Evolutionary conservation across 768 basidiomycete genomes (phyloP).

Genomic region (Pleurotus salmoneostramineus): DNA sequence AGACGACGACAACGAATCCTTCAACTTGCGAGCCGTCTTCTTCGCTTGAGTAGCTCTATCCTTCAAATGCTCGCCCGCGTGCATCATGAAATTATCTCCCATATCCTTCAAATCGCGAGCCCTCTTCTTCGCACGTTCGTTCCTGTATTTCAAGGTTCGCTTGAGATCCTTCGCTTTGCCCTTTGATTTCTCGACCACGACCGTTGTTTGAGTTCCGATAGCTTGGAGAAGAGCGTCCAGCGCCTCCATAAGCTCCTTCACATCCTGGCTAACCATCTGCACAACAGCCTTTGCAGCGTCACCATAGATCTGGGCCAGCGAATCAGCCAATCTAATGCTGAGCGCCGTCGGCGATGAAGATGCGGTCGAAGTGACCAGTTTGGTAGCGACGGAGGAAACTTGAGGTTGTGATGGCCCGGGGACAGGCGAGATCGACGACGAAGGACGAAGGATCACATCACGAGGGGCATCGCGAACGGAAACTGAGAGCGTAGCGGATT

Average conservation of each 20-base stretch:
- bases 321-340: constrained; percentile 37
- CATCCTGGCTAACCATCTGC: constrained; percentile 43
- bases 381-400: background rate
- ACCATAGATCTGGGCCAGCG: constrained; percentile 46
- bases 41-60: constrained; percentile 38
- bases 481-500: constrained; percentile 9
- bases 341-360: constrained; percentile 23
- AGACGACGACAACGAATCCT: constrained; percentile 29
- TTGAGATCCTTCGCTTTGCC: constrained; percentile 40
- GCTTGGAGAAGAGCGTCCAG: constrained; percentile 53
- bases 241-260: constrained; percentile 54
- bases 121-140: constrained; percentile 47
- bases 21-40: constrained; percentile 37
- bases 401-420: background rate
- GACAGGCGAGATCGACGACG: background rate
- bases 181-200: constrained; percentile 43
- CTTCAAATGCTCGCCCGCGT: constrained; percentile 37
- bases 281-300: constrained; percentile 39
- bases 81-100: constrained; percentile 41
- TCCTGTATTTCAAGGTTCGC: constrained; percentile 42
- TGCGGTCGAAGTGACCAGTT: background rate
- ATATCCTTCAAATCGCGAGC: constrained; percentile 50
- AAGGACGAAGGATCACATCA: constrained; percentile 2
- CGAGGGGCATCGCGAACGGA: constrained; percentile 17
- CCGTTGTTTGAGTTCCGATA: constrained; percentile 45